phyloP scores from a whole-genome alignment of 257 asterid species.

The Jasminum sambac region DNA sequence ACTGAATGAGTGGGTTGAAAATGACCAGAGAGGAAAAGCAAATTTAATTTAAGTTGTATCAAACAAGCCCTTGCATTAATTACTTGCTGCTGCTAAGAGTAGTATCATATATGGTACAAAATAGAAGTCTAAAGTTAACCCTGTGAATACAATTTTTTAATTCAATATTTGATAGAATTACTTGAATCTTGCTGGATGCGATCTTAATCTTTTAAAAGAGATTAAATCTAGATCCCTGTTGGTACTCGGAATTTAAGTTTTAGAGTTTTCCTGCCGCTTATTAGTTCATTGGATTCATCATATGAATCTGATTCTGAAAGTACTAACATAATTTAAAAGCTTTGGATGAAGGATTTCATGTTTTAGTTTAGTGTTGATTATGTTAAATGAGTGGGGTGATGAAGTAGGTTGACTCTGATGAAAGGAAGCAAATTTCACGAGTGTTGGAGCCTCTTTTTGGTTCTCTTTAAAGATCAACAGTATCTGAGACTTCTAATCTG shows the following conservation, averaged over 20 bases:
- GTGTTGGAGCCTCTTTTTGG: background rate
- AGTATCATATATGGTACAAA: background rate
- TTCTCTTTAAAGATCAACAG: background rate
- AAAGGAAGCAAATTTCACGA: background rate
- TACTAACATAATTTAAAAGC: no score
- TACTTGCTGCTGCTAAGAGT: slow-evolving; percentile 1
- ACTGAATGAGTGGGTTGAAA: no score
- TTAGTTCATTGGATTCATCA: background rate
- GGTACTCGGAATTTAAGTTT: background rate
- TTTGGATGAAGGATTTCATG: background rate
- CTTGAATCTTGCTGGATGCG: background rate
- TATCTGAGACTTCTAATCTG: background rate
- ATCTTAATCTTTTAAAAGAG: background rate
- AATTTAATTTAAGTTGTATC: no score
- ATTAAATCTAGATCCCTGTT: background rate
- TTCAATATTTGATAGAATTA: background rate
- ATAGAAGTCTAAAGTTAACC: background rate
- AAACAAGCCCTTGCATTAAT: no score
- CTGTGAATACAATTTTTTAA: background rate
- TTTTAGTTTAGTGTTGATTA: background rate
- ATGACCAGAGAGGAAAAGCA: no score
- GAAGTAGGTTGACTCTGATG: background rate
- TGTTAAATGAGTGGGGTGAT: background rate
- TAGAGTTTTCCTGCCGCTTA: background rate
- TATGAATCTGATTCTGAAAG: background rate